Evolutionary conservation across 176 grass and related monocot genomes (phyloP), one percentile per base, ranked within the genome.

Genomic region (Phoenix dactylifera): DNA sequence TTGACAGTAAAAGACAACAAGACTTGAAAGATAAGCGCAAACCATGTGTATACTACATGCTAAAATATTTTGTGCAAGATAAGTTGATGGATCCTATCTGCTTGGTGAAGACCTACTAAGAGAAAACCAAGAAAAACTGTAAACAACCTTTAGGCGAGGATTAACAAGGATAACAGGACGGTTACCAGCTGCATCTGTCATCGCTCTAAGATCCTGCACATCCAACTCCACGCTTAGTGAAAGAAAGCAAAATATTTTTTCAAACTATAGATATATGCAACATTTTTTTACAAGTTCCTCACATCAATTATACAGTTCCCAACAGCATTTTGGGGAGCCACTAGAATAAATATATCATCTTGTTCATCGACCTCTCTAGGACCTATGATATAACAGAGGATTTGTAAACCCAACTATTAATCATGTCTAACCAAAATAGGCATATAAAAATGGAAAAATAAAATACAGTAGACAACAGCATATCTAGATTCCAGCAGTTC

Each of bases 241-340:
- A 60, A 68, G 14, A 67, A 68, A 24, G 54, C 4, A 22, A 60
- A 53, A 26, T 61, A 17, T 26, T 52, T 16, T 44, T 14, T 12
- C 35, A 44, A 24, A 59, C 20, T 64, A 29, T 59, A 52, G 52
- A 67, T 58, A 68, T 68, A 49, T 16, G 14, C 30, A 6, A 22
- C 57, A 72, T 24, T 57, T 25, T 58, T 57, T 50, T 26, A 54
- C 49, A 61, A 49, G 54, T 66, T 72, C 14, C 82, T 86, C 73
- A 95, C 91, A 68, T 87, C 91, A 71, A 95, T 95, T 81, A 95
- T 95, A 79, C 91, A 95, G 84, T 95, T 95, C 60, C 91, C 91
- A 87, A 95, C 91, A 84, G 91, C 91, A 87, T 95, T 95, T 58
- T 95, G 91, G 23, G 91, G 91, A 74, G 91, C 91, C 74, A 95